A percentile compares a stretch with the other conserved stretches of the same genome.
Conservation (phyloP, 345 rosid species). For the Iberis pinnata region DNA sequence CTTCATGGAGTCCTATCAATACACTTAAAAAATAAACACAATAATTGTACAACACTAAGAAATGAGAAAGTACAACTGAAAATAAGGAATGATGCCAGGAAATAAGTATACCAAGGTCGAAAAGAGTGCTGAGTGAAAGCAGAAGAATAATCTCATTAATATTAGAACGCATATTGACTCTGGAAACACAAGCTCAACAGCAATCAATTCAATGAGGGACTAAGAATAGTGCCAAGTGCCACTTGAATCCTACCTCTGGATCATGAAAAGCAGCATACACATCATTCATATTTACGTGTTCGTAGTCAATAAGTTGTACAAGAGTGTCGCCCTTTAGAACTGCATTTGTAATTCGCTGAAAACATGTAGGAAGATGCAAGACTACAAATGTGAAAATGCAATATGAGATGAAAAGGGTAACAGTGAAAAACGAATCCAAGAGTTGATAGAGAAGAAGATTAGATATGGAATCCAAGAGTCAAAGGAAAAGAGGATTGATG, state of each 20-base stretch:
- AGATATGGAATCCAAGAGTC: too few species aligned
- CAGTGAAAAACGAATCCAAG: background rate
- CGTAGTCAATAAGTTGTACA: constrained; percentile 64
- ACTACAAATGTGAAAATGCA: background rate
- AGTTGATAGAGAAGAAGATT: too few species aligned
- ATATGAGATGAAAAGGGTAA: background rate
- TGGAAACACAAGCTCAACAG: background rate
- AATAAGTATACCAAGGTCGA: constrained; percentile 93
- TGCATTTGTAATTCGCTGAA: constrained; percentile 78
- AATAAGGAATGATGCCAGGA: constrained; percentile 6
- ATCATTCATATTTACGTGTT: constrained; percentile 91
- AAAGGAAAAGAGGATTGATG: too few species aligned
- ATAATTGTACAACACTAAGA: background rate
- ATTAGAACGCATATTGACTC: background rate
- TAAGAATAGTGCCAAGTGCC: background rate
- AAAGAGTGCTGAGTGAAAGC: constrained; percentile 35
- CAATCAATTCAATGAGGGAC: background rate
- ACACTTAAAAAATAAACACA: constrained; percentile 3
- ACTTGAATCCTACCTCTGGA: constrained; percentile 55
- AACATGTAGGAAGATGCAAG: background rate
- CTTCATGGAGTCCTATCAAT: constrained; percentile 62
- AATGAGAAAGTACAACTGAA: constrained; percentile 4
- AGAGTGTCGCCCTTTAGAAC: constrained; percentile 55
- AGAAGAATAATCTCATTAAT: background rate
- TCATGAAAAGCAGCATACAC: constrained; percentile 84